A percentile compares a stretch with the other conserved stretches of the same genome.
Evolutionary conservation across 345 rosid genomes (phyloP).

Genomic region (Syzygium grande): DNA sequence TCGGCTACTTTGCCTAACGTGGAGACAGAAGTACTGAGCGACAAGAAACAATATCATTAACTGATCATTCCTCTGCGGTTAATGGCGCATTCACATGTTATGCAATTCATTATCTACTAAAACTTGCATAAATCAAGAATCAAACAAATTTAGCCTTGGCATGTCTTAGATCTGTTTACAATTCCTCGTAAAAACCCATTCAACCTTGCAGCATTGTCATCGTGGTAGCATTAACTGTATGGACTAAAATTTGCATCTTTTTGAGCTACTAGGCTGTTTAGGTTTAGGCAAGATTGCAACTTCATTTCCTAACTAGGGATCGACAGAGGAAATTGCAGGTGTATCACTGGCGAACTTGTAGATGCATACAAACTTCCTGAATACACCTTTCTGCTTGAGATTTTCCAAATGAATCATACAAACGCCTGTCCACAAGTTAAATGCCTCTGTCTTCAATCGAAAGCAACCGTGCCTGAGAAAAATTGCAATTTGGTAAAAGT

Average conservation of each 20-base stretch:
- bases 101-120: background rate
- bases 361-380: background rate
- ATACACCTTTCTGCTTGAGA: background rate
- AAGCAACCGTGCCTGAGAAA: background rate
- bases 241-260: too few species aligned
- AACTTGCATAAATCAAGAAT: background rate
- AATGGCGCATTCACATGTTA: background rate
- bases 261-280: constrained; percentile 10
- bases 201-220: background rate
- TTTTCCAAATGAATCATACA: background rate
- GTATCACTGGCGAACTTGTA: constrained; percentile 2
- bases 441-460: background rate
- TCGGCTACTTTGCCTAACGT: too few species aligned
- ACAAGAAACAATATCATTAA: background rate
- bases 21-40: too few species aligned
- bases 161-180: background rate
- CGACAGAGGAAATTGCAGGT: constrained; percentile 12
- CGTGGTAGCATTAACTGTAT: background rate
- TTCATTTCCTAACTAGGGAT: constrained; percentile 12
- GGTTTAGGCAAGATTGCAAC: constrained; percentile 4
- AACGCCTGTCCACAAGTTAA: background rate
- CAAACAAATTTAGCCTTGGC: background rate
- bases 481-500: background rate
- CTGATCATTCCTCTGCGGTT: background rate
- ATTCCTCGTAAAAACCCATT: background rate